Percentiles rank a stretch among this genome's conserved stretches.
Conservation (phyloP, 495 filamentous ascomycete species). For the Annulohypoxylon stygium region DNA sequence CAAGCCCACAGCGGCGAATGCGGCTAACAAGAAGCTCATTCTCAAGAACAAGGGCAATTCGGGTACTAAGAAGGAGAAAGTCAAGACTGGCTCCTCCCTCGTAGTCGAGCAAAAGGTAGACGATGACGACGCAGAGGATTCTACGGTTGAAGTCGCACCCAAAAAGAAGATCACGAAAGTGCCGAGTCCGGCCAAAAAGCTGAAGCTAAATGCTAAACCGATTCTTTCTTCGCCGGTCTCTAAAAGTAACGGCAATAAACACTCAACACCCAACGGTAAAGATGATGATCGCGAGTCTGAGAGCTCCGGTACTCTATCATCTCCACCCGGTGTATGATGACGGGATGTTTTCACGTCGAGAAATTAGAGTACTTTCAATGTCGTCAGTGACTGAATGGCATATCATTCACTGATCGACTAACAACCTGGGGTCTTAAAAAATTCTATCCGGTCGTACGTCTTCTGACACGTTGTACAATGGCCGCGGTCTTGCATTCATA, state of each 20-base stretch:
- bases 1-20: conserved; percentile 56
- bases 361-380: conserved; percentile 15
- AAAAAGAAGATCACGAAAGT: conserved; percentile 61
- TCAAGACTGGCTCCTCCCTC: conserved; percentile 56
- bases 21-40: conserved; percentile 60
- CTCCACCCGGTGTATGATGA: conserved; percentile 56
- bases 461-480: conserved; percentile 45
- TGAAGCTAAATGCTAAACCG: conserved; percentile 59
- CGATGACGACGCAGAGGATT: conserved; percentile 54
- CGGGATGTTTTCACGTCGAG: conserved; percentile 3
- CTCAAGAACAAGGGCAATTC: conserved; percentile 60
- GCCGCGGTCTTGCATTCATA: conserved; percentile 46
- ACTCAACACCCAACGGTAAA: conserved; percentile 36
- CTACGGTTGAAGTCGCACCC: conserved; percentile 58
- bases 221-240: conserved; percentile 52
- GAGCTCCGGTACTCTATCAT: conserved; percentile 65
- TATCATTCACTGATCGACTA: conserved; percentile 4
- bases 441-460: conserved; percentile 13
- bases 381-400: conserved; percentile 11
- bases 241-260: conserved; percentile 55
- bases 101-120: conserved; percentile 58
- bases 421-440: conserved; percentile 13
- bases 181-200: conserved; percentile 61
- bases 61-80: conserved; percentile 61
- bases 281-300: conserved; percentile 63